Base-by-base conservation (phyloP, 169 alveolate genomes). In the Neospora caninum region DNA sequence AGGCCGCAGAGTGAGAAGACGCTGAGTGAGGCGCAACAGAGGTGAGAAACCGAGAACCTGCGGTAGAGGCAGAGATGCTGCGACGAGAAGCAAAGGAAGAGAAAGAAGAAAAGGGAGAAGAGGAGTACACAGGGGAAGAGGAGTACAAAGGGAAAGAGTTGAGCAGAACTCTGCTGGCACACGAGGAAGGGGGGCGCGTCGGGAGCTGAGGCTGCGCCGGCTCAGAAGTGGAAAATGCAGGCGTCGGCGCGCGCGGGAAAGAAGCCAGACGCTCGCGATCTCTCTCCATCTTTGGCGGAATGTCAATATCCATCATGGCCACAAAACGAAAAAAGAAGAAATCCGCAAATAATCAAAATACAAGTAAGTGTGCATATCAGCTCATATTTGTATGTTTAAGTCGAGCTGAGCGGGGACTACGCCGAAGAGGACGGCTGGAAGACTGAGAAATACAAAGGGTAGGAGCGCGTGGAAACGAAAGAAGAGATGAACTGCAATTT, bases 111-210 rank as follows among this genome's bases (percentile, higher is more conserved):
- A 49, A 13, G 58, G 58, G 58, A 49, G 58, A n/a, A n/a, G n/a
- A n/a, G n/a, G n/a, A 49, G 58, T 49, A 13, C 4, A 29, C n/a
- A 64, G 73, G 20, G n/a, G 7, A 64, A 27, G 73, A 64, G 73
- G n/a, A 49, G 58, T 49, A 13, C 4, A 29, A 6, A 64, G 73
- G 20, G n/a, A 16, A 64, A 27, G 73, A 64, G 73, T 29, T 64
- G 73, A 64, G 73, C 73, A 64, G n/a, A 64, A 64, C 73, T 64
- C 73, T 64, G 73, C 73, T 64, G 25, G 73, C 73, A 29, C 73
- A 64, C 4, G 73, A 64, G 73, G 73, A 64, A 22, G 73, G 73
- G 7, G 73, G 58, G 58, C 58, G 13, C 4, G 22, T 1, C 16
- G 73, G 73, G 16, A 1, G n/a, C n/a, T 64, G 34, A 6, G n/a